Conservation (phyloP, 495 filamentous ascomycete species). For the Mytilinidion resinicola region DNA sequence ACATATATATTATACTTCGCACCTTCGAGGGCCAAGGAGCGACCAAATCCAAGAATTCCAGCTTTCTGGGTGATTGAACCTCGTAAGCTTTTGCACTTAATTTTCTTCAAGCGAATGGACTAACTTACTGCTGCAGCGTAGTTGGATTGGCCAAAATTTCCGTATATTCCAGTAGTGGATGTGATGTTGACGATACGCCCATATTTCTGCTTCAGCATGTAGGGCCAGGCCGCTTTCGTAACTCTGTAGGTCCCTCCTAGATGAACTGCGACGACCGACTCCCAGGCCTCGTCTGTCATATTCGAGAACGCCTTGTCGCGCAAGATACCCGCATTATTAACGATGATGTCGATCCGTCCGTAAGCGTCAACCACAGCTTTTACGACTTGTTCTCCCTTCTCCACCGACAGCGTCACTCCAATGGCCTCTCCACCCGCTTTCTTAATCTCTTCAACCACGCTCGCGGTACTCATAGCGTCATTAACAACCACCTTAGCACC, state of each 20-base stretch:
- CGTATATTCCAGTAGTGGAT: slow-evolving; percentile 94
- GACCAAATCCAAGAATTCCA: slow-evolving; percentile 91
- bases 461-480: slow-evolving; percentile 84
- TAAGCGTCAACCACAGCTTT: slow-evolving; percentile 90
- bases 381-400: slow-evolving; percentile 88
- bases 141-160: slow-evolving; percentile 98
- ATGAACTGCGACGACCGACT: slow-evolving; percentile 87
- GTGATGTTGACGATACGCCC: slow-evolving; percentile 95
- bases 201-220: slow-evolving; percentile 98
- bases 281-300: slow-evolving; percentile 93
- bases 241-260: slow-evolving; percentile 93
- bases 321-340: slow-evolving; percentile 98
- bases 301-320: slow-evolving; percentile 96
- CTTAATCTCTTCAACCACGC: slow-evolving; percentile 85
- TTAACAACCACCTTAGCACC: slow-evolving; percentile 95
- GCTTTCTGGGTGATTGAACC: slow-evolving; percentile 49
- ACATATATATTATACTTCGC: slow-evolving; percentile 97
- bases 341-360: slow-evolving; percentile 85
- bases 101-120: no score
- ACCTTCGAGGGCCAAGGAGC: slow-evolving; percentile 87
- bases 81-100: no score
- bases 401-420: slow-evolving; percentile 86
- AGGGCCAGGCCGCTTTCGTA: slow-evolving; percentile 96
- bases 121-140: slow-evolving; percentile 66
- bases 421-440: slow-evolving; percentile 88